Evolutionary conservation across 192 early-diverging fungal genomes (phyloP).

Genomic region (Irineochytrium annulatum): DNA sequence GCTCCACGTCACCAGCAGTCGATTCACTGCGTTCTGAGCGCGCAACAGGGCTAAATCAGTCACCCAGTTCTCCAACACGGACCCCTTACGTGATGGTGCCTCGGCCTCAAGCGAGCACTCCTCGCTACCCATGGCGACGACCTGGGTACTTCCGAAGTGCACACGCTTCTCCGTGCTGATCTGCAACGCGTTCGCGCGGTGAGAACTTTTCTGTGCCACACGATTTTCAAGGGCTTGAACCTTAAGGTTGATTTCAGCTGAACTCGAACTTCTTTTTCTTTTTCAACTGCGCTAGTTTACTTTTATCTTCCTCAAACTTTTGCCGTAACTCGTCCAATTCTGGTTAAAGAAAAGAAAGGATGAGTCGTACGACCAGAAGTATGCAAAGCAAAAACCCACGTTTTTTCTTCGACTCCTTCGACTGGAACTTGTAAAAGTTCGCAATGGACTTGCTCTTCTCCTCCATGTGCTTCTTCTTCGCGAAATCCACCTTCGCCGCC

Average conservation of each 20-base stretch:
- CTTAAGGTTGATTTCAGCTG: constrained; percentile 73
- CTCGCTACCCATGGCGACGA: too few relatives aligned
- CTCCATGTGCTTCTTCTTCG: constrained; percentile 40
- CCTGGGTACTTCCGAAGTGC: too few relatives aligned
- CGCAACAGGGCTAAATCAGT: too few relatives aligned
- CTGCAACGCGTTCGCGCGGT: too few relatives aligned
- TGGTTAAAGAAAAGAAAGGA: constrained; percentile 28
- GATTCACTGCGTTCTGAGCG: too few relatives aligned
- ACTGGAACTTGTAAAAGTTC: constrained; percentile 96
- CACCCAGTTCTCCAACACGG: too few relatives aligned
- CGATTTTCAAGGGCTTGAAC: too few relatives aligned
- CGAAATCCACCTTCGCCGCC: constrained; percentile 35
- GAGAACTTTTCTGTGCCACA: too few relatives aligned
- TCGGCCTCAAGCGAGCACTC: too few relatives aligned
- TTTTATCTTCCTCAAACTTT: constrained; percentile 92
- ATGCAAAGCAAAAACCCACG: constrained; percentile 47
- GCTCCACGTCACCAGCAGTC: too few relatives aligned
- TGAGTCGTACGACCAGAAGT: constrained; percentile 8
- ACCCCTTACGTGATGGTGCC: too few relatives aligned
- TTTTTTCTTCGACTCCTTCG: constrained; percentile 84
- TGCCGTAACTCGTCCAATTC: constrained; percentile 83
- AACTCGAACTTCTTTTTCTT: constrained; percentile 79
- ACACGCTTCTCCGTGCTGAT: too few relatives aligned
- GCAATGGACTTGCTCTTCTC: constrained; percentile 74
- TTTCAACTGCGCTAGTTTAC: constrained; percentile 73